phyloP scores from a whole-genome alignment of 257 asterid genomes.

The Solanum commersonii region DNA sequence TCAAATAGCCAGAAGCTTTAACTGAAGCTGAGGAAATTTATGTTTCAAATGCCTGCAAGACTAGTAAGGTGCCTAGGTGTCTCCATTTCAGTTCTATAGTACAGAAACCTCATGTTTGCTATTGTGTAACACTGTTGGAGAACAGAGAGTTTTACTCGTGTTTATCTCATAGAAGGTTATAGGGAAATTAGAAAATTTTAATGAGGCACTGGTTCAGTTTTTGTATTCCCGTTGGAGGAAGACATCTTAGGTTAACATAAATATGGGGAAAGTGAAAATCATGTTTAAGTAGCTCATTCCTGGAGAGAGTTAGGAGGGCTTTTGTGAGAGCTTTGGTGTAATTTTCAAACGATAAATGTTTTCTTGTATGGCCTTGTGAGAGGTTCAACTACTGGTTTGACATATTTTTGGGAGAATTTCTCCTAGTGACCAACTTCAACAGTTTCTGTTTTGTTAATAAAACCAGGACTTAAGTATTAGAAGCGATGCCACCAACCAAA shows the following conservation, averaged over 20 bases:
- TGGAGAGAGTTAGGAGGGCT: background rate
- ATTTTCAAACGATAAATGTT: background rate
- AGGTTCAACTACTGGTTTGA: background rate
- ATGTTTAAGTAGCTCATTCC: background rate
- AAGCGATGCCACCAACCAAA: background rate
- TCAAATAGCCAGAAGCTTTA: background rate
- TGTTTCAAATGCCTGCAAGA: background rate
- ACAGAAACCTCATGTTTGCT: background rate
- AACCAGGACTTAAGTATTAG: background rate
- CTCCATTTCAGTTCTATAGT: background rate
- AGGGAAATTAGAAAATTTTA: background rate
- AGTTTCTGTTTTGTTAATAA: background rate
- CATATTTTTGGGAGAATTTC: background rate
- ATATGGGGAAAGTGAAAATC: background rate
- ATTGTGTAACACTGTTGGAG: background rate
- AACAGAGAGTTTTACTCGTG: background rate
- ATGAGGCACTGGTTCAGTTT: background rate
- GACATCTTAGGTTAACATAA: background rate
- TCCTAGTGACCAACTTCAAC: background rate
- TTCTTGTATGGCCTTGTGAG: background rate
- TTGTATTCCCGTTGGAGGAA: background rate
- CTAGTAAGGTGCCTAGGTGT: background rate
- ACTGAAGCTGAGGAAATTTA: background rate
- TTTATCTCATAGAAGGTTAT: background rate
- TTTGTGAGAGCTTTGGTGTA: background rate